Percentiles rank a stretch among this genome's conserved stretches.
Evolutionary conservation across 495 filamentous ascomycete genomes (phyloP).

Genomic region (Podospora didyma): DNA sequence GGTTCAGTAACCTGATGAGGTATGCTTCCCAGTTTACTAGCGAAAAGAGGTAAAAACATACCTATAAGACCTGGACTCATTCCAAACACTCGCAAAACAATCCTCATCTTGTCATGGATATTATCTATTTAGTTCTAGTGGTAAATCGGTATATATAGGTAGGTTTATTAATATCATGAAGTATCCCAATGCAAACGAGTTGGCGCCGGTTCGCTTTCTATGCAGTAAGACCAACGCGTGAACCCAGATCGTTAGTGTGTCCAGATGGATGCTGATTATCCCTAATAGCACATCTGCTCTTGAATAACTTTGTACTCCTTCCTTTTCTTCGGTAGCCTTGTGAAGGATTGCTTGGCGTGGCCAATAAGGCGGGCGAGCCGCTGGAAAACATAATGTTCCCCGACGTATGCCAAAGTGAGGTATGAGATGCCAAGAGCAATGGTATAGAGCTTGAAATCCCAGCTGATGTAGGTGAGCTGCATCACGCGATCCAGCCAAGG

Average conservation of each 20-base stretch:
- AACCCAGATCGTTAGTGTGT: background rate
- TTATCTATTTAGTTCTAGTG: no score
- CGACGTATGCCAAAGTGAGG: slow-evolving; percentile 62
- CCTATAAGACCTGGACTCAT: no score
- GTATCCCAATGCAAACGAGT: no score
- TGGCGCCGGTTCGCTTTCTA: background rate
- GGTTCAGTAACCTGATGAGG: no score
- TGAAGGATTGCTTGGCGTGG: slow-evolving; percentile 48
- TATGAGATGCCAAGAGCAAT: slow-evolving; percentile 62
- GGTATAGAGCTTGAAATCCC: slow-evolving; percentile 66
- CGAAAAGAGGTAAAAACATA: no score
- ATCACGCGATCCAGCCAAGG: slow-evolving; percentile 67
- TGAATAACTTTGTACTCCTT: slow-evolving; percentile 83
- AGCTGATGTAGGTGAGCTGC: slow-evolving; percentile 75
- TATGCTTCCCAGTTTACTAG: no score
- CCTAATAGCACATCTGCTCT: slow-evolving; percentile 61
- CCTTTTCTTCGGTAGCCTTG: slow-evolving; percentile 62
- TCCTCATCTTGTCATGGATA: background rate
- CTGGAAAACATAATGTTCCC: slow-evolving; percentile 68
- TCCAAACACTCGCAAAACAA: no score
- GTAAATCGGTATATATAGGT: no score
- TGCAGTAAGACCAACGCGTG: background rate
- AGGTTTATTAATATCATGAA: no score
- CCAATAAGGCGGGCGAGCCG: slow-evolving; percentile 66
- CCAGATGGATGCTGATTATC: background rate